Evolutionary conservation across 345 rosid species (phyloP).

Genomic region (Hypericum androsaemum): DNA sequence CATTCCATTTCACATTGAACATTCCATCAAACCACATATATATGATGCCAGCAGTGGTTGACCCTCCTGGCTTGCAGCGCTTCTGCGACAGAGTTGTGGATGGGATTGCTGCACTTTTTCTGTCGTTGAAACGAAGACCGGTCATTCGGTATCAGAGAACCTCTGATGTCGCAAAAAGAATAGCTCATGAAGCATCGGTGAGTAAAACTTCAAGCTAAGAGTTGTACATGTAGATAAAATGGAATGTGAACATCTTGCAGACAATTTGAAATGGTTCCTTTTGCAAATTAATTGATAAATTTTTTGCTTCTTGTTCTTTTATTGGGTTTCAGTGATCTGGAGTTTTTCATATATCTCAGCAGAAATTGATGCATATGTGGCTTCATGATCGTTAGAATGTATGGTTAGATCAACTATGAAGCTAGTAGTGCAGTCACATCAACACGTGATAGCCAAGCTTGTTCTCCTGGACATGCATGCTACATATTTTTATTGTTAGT

Average conservation of each 20-base stretch:
- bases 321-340: no score
- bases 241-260: neutral
- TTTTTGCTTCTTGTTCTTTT: no score
- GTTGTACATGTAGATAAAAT: neutral
- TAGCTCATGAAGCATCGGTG: constrained; percentile 91
- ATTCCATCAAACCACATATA: constrained; percentile 68
- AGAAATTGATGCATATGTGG: no score
- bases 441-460: no score
- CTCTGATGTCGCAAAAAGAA: constrained; percentile 90
- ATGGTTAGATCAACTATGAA: no score
- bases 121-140: constrained; percentile 88
- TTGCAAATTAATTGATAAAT: neutral
- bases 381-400: no score
- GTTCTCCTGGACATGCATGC: no score
- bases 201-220: constrained; percentile 16
- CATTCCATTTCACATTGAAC: constrained; percentile 81
- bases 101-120: constrained; percentile 71
- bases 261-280: neutral
- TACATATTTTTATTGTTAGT: no score
- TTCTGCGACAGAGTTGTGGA: constrained; percentile 77
- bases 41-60: constrained; percentile 95
- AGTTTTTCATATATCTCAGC: no score
- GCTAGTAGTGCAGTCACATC: no score
- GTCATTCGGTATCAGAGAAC: constrained; percentile 88
- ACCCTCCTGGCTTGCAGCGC: constrained; percentile 85